These are phyloP conservation scores for Podila clonocystis DNA, from an alignment of 192 early-diverging fungal genomes.

Conservation along the genomic window DNA sequence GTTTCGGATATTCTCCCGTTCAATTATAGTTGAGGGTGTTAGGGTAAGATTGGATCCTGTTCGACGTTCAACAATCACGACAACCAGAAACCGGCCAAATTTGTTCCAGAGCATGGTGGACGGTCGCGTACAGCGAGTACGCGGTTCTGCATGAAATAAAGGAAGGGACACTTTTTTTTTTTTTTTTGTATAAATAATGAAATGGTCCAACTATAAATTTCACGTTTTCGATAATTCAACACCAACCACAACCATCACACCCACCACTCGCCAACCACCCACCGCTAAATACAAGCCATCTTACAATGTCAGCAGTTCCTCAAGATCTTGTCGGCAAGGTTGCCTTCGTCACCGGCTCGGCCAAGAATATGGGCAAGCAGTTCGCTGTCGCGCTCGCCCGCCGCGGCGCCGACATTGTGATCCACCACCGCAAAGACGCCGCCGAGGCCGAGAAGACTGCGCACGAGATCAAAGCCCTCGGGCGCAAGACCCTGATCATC, in stretches of 20 bases:
- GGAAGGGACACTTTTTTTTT: no score
- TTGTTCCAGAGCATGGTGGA: no score
- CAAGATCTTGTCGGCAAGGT: conserved; percentile 50
- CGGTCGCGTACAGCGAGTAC: not conserved
- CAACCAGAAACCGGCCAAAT: not conserved
- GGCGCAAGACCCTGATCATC: conserved; percentile 40
- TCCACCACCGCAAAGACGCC: conserved; percentile 44
- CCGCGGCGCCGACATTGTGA: conserved; percentile 43
- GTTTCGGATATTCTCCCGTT: no score
- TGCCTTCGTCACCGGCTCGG: conserved; percentile 54
- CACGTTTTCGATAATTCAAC: not conserved
- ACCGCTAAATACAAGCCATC: not conserved
- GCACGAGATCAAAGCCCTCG: conserved; percentile 31
- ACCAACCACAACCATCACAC: not conserved
- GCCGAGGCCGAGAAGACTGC: conserved; percentile 34
- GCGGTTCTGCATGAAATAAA: no score
- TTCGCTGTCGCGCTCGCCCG: conserved; percentile 46
- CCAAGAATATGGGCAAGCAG: conserved; percentile 48
- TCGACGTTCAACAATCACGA: not conserved
- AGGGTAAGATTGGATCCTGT: not conserved
- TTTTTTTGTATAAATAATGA: no score
- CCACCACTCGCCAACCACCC: not conserved
- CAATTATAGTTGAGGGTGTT: no score
- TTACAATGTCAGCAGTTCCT: not conserved
- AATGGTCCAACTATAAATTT: no score